phyloP scores from a whole-genome alignment of 768 basidiomycete species.

The Pleurotus djamor region DNA sequence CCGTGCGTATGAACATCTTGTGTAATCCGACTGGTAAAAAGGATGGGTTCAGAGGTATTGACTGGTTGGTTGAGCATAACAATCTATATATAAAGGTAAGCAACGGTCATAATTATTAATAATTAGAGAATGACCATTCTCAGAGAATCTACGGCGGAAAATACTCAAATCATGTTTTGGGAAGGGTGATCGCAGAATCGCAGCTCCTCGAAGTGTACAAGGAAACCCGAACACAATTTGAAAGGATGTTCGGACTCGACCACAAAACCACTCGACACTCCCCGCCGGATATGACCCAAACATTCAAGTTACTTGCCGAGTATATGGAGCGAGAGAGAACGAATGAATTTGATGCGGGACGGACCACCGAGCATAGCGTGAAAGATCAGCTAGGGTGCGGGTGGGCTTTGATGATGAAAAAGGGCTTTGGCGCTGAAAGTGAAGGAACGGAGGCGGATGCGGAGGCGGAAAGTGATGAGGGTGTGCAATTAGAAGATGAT shows the following conservation, averaged over 20 bases:
- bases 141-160: constrained; percentile 14
- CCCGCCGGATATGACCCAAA: background rate
- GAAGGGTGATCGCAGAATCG: constrained; percentile 15
- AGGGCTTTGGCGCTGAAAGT: background rate
- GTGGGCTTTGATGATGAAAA: background rate
- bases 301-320: background rate
- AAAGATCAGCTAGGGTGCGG: background rate
- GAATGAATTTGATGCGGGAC: background rate
- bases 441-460: background rate
- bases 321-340: background rate
- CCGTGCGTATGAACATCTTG: constrained; percentile 15
- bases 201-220: constrained; percentile 14
- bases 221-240: background rate
- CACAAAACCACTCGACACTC: background rate
- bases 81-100: constrained; percentile 31
- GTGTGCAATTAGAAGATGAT: background rate
- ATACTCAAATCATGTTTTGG: constrained; percentile 16
- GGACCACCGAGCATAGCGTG: background rate
- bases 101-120: too few relatives aligned
- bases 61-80: constrained; percentile 27
- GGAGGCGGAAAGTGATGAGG: background rate
- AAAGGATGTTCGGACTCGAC: background rate
- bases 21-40: constrained; percentile 25
- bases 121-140: too few relatives aligned
- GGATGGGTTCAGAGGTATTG: constrained; percentile 19